Base-by-base conservation (phyloP, 177 flowering plant species). In the Vitis hybrid region DNA sequence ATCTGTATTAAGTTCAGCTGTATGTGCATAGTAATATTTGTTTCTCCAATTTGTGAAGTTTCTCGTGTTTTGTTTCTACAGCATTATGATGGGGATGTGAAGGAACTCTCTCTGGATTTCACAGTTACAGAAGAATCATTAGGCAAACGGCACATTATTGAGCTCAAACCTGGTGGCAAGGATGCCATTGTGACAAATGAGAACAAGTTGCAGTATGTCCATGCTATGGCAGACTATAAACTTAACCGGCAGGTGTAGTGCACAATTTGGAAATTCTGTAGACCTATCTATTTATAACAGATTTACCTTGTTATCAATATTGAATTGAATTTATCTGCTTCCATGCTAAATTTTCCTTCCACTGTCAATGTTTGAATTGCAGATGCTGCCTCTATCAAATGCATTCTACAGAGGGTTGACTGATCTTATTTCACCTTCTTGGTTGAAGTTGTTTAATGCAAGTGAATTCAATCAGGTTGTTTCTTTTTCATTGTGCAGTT, bases 221-320 rank as follows among this genome's bases (percentile, higher is more conserved):
- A 96, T 84, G 99, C 98, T 55, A 88, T 96, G 70, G 99, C 98
- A 38, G 98, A 96, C 74, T 94, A 91, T 81, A 96, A 96, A 84
- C 97, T 96, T 62, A 96, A 96, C 75, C 83, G 92, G 9, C 97
- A 94, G 95, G 99, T 91, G 47, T 38, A 38, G 47, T 7, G 47
- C 47, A 38, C 47, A 38, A 38, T 38, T 38, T 38, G 47, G 47
- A 38, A 38, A 38, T 38, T 38, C 47, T 38, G 47, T 38, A 0
- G 47, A 38, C 10, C 47, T 5, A 38, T 38, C 47, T 38, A 38
- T 1, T 38, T 38, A 38, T 38, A 38, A 38, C 47, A 38, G 47
- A 38, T 38, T 38, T 38, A 38, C 47, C 9, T 38, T 38, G 47
- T 38, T 38, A 8, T 38, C 47, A 38, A 38, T 38, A 38, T 38